Evolutionary conservation across 495 filamentous ascomycete species (phyloP).

Genomic region (Aspergillus indologenus): DNA sequence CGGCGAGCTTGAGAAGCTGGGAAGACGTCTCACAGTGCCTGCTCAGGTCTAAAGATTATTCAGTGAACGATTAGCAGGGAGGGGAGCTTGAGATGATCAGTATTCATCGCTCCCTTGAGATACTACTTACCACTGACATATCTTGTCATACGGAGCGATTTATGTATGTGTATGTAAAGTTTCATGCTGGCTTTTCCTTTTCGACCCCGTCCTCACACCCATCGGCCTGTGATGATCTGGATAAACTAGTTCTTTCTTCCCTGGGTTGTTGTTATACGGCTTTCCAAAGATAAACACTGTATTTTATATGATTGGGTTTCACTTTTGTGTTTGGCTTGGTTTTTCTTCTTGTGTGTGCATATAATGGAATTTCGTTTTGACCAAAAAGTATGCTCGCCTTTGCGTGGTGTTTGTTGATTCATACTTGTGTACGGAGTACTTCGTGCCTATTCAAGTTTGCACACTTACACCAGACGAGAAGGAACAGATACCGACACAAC

Average conservation of each 20-base stretch:
- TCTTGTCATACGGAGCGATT: neutral
- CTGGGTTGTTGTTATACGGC: neutral
- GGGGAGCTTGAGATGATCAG: neutral
- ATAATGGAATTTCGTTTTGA: slow-evolving; percentile 31
- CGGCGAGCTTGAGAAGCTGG: slow-evolving; percentile 73
- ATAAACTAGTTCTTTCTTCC: neutral
- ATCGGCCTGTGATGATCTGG: neutral
- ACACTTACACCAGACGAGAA: no score
- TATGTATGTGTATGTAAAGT: slow-evolving; percentile 4
- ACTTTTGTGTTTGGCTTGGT: slow-evolving; percentile 14
- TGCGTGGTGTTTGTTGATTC: neutral
- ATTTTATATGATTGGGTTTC: slow-evolving; percentile 31
- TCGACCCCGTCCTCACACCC: neutral
- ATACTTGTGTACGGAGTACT: neutral
- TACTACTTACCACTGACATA: neutral
- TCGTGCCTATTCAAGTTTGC: no score
- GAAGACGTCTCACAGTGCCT: slow-evolving; percentile 46
- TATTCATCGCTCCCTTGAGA: neutral
- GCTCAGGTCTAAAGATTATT: slow-evolving; percentile 14
- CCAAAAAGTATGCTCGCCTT: slow-evolving; percentile 8
- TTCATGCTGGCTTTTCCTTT: neutral
- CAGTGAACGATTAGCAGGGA: neutral
- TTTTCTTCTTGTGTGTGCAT: slow-evolving; percentile 31
- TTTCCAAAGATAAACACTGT: slow-evolving; percentile 19
- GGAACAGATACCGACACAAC: no score